Conservation (phyloP, 148 eudicot genomes). For the Dianthus caryophyllus region DNA sequence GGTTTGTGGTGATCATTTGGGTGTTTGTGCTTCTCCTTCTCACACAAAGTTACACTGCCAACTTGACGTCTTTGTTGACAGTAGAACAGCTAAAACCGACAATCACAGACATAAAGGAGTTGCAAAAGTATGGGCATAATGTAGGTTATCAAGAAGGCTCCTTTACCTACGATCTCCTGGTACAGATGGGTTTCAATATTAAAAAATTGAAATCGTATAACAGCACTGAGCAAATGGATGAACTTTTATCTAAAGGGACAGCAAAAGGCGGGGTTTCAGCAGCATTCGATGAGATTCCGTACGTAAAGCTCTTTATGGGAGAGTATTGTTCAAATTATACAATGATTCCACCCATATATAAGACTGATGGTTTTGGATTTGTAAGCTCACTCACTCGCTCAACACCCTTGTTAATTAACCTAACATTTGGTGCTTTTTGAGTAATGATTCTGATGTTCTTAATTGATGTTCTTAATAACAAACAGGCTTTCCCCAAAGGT, state of each 20-base stretch:
- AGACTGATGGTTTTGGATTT: conserved; percentile 52
- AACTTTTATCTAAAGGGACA: conserved; percentile 24
- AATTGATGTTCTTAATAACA: not conserved
- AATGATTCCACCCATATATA: conserved; percentile 40
- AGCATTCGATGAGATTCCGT: conserved; percentile 46
- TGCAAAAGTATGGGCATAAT: conserved; percentile 29
- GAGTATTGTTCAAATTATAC: conserved; percentile 33
- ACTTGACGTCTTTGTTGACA: conserved; percentile 55
- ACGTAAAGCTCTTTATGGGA: conserved; percentile 28
- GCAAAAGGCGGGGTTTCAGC: conserved; percentile 25
- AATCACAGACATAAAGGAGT: conserved; percentile 38
- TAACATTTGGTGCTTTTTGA: not conserved
- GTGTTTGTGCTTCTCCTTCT: conserved; percentile 54
- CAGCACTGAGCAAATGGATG: conserved; percentile 18
- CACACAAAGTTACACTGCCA: conserved; percentile 62
- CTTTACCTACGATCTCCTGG: conserved; percentile 28
- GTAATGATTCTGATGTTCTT: not conserved
- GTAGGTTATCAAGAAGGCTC: conserved; percentile 44
- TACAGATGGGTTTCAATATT: conserved; percentile 12
- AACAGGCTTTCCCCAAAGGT: conserved; percentile 39
- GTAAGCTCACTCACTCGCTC: conserved; percentile 15
- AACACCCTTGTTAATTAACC: not conserved
- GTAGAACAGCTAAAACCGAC: conserved; percentile 47
- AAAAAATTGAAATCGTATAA: conserved; percentile 24
- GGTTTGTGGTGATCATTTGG: conserved; percentile 69